Conservation (phyloP, 352 stramenopile genomes). For the Phytophthora ohioensis region DNA sequence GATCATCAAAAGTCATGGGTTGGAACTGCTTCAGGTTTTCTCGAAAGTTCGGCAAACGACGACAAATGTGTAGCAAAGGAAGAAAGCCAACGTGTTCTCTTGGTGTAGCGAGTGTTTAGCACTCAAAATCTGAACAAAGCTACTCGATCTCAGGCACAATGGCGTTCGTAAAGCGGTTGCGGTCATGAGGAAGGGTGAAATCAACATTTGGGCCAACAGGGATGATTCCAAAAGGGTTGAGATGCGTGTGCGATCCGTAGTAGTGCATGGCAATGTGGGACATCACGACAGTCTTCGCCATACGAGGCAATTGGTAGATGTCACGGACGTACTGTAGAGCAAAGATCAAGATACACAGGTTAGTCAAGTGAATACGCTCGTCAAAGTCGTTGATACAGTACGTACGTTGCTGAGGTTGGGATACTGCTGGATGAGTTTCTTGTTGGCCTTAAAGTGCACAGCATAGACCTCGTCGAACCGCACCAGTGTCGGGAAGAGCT, state of each 20-base stretch:
- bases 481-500: conserved; percentile 93
- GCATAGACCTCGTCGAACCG: conserved; percentile 95
- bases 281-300: conserved; percentile 51
- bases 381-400: background rate
- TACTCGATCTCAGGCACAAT: conserved; percentile 5
- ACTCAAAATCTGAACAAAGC: background rate
- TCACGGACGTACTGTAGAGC: conserved; percentile 60
- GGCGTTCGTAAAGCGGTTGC: conserved; percentile 42
- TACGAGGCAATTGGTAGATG: conserved; percentile 49
- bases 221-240: conserved; percentile 58
- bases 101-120: background rate
- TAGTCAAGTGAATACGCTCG: background rate
- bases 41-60: conserved; percentile 1
- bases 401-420: conserved; percentile 79
- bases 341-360: conserved; percentile 18
- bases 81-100: background rate
- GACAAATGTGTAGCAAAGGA: background rate
- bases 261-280: conserved; percentile 70
- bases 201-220: conserved; percentile 37
- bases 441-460: conserved; percentile 85
- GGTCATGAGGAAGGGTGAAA: conserved; percentile 42
- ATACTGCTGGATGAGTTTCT: conserved; percentile 78
- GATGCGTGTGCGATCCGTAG: conserved; percentile 57
- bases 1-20: conserved; percentile 4
- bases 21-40: background rate